These are phyloP conservation scores for Nemania sp. DNA, from an alignment of 2,329 filamentous ascomycete genomes.

Conservation along the genomic window DNA sequence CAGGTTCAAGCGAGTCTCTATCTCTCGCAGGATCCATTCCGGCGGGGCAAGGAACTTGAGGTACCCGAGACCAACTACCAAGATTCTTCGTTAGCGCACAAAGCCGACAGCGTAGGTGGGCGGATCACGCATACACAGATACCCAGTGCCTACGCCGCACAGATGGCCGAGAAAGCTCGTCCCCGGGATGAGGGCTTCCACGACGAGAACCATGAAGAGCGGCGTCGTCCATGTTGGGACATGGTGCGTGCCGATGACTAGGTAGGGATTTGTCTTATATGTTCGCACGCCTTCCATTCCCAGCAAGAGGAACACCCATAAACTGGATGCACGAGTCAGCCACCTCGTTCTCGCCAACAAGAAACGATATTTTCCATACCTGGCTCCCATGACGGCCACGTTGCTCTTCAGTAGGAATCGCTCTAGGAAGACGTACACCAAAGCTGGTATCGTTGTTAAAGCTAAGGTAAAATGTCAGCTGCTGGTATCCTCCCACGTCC, in stretches of 20 bases:
- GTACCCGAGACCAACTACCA: conserved; percentile 78
- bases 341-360: conserved; percentile 5
- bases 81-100: conserved; percentile 5
- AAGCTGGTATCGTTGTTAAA: conserved; percentile 79
- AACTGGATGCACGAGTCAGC: conserved; percentile 54
- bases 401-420: conserved; percentile 72
- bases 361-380: conserved; percentile 55
- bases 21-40: conserved; percentile 83
- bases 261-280: conserved; percentile 78
- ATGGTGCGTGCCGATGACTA: conserved; percentile 64
- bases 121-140: conserved; percentile 68
- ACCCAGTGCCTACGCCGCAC: conserved; percentile 82
- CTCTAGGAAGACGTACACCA: conserved; percentile 80
- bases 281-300: conserved; percentile 85
- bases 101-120: background rate
- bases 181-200: conserved; percentile 76
- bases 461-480: conserved; percentile 52
- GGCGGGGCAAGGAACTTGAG: conserved; percentile 88
- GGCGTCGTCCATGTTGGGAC: conserved; percentile 95
- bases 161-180: conserved; percentile 87
- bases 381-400: conserved; percentile 78
- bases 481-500: background rate
- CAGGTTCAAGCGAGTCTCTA: conserved; percentile 87
- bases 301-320: conserved; percentile 91
- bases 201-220: conserved; percentile 73